phyloP scores from a whole-genome alignment of 805 yeast species.

The Komagataella pastoris region DNA sequence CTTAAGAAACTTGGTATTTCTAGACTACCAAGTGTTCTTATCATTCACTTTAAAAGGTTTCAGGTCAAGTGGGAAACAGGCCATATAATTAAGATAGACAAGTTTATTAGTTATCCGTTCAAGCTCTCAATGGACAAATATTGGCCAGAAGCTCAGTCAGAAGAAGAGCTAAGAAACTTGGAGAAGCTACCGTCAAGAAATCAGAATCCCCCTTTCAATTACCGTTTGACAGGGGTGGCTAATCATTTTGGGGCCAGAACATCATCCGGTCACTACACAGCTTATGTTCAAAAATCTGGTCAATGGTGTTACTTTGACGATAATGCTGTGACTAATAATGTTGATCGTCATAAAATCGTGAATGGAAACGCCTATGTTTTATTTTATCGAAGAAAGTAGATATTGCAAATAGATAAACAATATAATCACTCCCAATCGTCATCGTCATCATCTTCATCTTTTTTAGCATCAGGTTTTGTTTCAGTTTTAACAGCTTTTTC shows the following conservation, averaged over 20 bases:
- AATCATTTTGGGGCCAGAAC: constrained; percentile 73
- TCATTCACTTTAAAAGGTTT: constrained; percentile 81
- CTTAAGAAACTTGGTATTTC: constrained; percentile 63
- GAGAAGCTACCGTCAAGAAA: constrained; percentile 49
- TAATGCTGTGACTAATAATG: constrained; percentile 43
- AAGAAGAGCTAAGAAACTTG: constrained; percentile 28
- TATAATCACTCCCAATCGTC: constrained; percentile 44
- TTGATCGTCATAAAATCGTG: constrained; percentile 37
- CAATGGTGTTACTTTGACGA: constrained; percentile 81
- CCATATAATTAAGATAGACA: constrained; percentile 43
- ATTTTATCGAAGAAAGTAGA: constrained; percentile 43
- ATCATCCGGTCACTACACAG: constrained; percentile 75
- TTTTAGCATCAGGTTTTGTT: not conserved
- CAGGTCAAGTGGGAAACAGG: constrained; percentile 26
- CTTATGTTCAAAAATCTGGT: constrained; percentile 55
- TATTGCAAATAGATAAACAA: not conserved
- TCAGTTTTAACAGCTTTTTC: not conserved
- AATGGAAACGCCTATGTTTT: constrained; percentile 74
- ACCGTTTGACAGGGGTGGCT: constrained; percentile 68
- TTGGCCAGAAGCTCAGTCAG: constrained; percentile 45
- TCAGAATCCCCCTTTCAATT: constrained; percentile 70
- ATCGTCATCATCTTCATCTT: constrained; percentile 15
- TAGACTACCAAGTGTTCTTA: constrained; percentile 62
- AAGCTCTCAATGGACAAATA: constrained; percentile 42
- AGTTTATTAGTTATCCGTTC: constrained; percentile 56